A percentile compares a stretch with the other conserved stretches of the same genome.
phyloP scores from a whole-genome alignment of 495 filamentous ascomycete species.

The Tuber calosporum region DNA sequence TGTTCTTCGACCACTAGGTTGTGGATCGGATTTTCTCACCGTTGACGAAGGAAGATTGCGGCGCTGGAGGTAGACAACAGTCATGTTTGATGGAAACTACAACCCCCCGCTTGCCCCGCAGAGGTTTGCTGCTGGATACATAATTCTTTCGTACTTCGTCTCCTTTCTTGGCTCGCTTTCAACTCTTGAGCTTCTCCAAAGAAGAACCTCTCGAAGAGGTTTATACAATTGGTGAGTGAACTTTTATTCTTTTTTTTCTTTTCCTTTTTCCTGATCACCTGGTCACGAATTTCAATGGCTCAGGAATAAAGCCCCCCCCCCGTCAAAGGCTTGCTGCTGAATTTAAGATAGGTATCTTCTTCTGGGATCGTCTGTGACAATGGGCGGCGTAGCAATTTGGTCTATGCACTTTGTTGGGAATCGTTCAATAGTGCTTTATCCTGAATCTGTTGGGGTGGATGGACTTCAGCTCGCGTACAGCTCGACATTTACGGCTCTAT shows the following conservation, averaged over 20 bases:
- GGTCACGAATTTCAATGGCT: constrained; percentile 17
- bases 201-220: constrained; percentile 60
- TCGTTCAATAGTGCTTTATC: constrained; percentile 62
- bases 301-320: constrained; percentile 2
- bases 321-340: constrained; percentile 9
- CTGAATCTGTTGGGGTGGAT: constrained; percentile 46
- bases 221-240: constrained; percentile 60
- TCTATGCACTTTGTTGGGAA: constrained; percentile 84
- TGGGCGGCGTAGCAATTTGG: constrained; percentile 56
- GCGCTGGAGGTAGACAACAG: background rate
- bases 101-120: constrained; percentile 40
- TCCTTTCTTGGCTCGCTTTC: constrained; percentile 69
- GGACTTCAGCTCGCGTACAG: constrained; percentile 67
- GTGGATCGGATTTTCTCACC: background rate
- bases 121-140: constrained; percentile 55
- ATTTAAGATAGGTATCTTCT: constrained; percentile 57
- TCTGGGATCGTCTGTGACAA: constrained; percentile 60
- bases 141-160: constrained; percentile 69
- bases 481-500: constrained; percentile 62
- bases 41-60: background rate
- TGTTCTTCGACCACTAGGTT: background rate
- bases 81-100: constrained; percentile 7
- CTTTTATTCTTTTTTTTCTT: too few species aligned
- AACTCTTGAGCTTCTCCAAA: constrained; percentile 73
- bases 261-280: constrained; percentile 35